phyloP scores from a whole-genome alignment of 768 basidiomycete genomes.

The Tricholoma sp. region DNA sequence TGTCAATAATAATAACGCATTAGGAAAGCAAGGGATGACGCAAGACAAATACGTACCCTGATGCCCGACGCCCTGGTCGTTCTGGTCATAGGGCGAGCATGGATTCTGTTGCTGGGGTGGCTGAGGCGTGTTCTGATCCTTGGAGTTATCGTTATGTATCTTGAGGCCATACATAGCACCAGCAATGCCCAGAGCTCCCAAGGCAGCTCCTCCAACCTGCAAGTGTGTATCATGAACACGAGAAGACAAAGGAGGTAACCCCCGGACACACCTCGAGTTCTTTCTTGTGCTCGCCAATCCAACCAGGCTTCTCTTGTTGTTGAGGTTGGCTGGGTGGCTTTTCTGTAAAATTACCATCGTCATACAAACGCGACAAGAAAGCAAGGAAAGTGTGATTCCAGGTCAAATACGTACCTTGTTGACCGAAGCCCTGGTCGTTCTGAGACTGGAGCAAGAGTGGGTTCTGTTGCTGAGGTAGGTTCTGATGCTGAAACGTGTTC shows the following conservation, averaged over 20 bases:
- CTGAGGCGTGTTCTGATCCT: too few relatives aligned
- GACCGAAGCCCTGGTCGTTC: slow-evolving; percentile 14
- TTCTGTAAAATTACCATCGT: neutral
- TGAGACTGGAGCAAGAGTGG: slow-evolving; percentile 9
- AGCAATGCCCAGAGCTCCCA: neutral
- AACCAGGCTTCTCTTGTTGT: slow-evolving; percentile 48
- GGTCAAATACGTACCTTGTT: slow-evolving; percentile 7
- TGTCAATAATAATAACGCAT: neutral
- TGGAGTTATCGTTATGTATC: neutral
- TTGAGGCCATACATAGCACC: neutral
- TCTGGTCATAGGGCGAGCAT: slow-evolving; percentile 7
- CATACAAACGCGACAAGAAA: slow-evolving; percentile 13
- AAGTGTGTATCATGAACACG: neutral
- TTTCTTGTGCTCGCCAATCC: slow-evolving; percentile 55
- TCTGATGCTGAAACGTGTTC: too few relatives aligned
- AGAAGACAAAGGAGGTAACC: slow-evolving; percentile 28
- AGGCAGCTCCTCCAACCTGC: neutral
- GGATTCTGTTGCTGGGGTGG: neutral
- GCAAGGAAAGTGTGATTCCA: slow-evolving; percentile 11
- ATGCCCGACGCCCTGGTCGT: slow-evolving; percentile 13
- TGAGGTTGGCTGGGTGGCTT: slow-evolving; percentile 13
- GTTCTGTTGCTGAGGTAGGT: too few relatives aligned
- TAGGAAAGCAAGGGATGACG: slow-evolving; percentile 12
- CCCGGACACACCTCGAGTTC: slow-evolving; percentile 43
- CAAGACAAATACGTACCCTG: slow-evolving; percentile 7